phyloP scores from a whole-genome alignment of 176 grass and related monocot species.

The Triticum monococcum region DNA sequence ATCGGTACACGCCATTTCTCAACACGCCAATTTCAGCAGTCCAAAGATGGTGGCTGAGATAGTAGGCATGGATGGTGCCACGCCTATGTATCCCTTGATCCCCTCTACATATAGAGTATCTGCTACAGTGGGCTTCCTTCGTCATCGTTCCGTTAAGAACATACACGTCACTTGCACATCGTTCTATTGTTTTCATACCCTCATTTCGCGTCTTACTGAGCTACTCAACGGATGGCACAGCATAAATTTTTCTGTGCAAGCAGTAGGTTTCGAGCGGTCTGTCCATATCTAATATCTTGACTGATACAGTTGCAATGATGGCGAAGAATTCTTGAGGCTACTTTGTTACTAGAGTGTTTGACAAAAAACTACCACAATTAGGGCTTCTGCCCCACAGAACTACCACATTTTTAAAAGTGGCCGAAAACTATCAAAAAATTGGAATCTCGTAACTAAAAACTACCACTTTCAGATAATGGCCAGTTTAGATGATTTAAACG shows the following conservation, averaged over 20 bases:
- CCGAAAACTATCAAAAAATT: too few species aligned
- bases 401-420: too few species aligned
- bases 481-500: too few species aligned
- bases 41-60: constrained; percentile 96
- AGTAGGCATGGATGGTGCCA: constrained; percentile 4
- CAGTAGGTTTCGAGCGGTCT: constrained; percentile 1
- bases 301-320: not conserved
- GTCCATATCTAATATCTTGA: not conserved
- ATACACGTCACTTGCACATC: not conserved
- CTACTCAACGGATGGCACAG: not conserved
- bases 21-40: constrained; percentile 64
- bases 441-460: too few species aligned
- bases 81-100: not conserved
- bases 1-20: constrained; percentile 66
- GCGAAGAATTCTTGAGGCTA: not conserved
- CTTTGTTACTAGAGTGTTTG: not conserved
- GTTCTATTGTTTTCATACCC: constrained; percentile 26
- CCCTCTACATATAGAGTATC: not conserved
- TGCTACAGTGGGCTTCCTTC: not conserved
- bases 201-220: constrained; percentile 9
- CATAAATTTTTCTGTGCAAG: constrained; percentile 4
- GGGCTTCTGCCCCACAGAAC: too few species aligned
- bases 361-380: too few species aligned
- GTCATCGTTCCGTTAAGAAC: constrained; percentile 2
- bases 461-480: too few species aligned